phyloP scores from a whole-genome alignment of 345 rosid genomes.

The Euphorbia pulcherrima region DNA sequence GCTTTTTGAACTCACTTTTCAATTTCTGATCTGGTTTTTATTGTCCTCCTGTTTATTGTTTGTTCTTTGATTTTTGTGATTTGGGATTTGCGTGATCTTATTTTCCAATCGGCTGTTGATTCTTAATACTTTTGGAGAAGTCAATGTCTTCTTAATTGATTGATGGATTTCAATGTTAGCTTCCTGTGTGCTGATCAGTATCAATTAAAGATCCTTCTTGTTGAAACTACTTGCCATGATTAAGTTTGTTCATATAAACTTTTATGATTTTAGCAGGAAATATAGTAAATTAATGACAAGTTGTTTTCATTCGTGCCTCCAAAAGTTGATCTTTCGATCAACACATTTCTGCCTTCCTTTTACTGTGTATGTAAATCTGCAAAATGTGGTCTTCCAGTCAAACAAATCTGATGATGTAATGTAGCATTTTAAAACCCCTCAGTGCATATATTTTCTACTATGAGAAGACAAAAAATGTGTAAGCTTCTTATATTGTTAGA shows the following conservation, averaged over 20 bases:
- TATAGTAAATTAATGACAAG: background rate
- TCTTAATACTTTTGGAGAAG: background rate
- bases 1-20: conserved; percentile 1
- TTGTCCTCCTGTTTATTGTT: background rate
- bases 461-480: background rate
- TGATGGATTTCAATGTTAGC: background rate
- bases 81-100: conserved; percentile 14
- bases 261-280: background rate
- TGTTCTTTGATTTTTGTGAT: conserved; percentile 1
- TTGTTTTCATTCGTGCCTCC: background rate
- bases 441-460: background rate
- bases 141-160: background rate
- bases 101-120: background rate
- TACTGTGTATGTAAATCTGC: background rate
- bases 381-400: background rate
- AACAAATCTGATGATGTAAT: background rate
- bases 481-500: background rate
- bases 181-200: conserved; percentile 1
- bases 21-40: conserved; percentile 16
- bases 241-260: background rate
- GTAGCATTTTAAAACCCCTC: background rate
- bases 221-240: background rate
- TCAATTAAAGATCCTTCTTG: background rate
- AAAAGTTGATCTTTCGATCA: background rate
- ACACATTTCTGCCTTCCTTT: background rate